These are phyloP conservation scores for Cercospora zeae-maydis DNA, from an alignment of 2,329 filamentous ascomycete species.

Conservation along the genomic window DNA sequence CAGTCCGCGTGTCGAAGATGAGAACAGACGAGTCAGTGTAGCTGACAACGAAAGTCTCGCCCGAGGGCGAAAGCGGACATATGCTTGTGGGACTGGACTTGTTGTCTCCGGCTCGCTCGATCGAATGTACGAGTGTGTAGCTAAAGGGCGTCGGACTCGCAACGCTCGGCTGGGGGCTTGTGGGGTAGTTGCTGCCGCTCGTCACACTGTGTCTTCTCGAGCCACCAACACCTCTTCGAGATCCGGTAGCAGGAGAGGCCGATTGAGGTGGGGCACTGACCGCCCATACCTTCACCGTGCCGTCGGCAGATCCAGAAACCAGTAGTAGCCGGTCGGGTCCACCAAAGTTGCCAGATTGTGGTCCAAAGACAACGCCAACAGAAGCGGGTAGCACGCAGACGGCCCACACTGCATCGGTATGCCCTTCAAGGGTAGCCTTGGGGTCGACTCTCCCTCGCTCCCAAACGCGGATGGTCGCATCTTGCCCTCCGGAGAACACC, in stretches of 20 bases:
- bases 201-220: constrained; percentile 89
- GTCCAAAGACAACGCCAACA: constrained; percentile 73
- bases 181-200: constrained; percentile 87
- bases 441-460: constrained; percentile 91
- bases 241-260: constrained; percentile 72
- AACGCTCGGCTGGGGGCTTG: constrained; percentile 81
- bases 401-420: constrained; percentile 94
- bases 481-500: constrained; percentile 97
- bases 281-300: constrained; percentile 88
- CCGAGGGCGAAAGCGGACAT: constrained; percentile 74
- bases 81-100: constrained; percentile 82
- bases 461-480: constrained; percentile 91
- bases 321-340: constrained; percentile 81
- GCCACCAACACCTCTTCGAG: constrained; percentile 65
- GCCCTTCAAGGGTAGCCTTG: constrained; percentile 84
- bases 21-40: constrained; percentile 87
- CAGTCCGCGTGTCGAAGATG: constrained; percentile 86
- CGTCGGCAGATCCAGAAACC: constrained; percentile 88
- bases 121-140: constrained; percentile 83
- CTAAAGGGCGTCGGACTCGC: constrained; percentile 83
- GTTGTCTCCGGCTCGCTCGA: constrained; percentile 56
- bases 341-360: constrained; percentile 63
- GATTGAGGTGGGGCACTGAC: constrained; percentile 86
- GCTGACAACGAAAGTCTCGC: constrained; percentile 87
- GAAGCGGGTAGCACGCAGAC: constrained; percentile 87